Evolutionary conservation across 129 eudicot genomes (phyloP), one percentile per base, ranked within the genome.

Genomic region (Saposhnikovia divaricata): DNA sequence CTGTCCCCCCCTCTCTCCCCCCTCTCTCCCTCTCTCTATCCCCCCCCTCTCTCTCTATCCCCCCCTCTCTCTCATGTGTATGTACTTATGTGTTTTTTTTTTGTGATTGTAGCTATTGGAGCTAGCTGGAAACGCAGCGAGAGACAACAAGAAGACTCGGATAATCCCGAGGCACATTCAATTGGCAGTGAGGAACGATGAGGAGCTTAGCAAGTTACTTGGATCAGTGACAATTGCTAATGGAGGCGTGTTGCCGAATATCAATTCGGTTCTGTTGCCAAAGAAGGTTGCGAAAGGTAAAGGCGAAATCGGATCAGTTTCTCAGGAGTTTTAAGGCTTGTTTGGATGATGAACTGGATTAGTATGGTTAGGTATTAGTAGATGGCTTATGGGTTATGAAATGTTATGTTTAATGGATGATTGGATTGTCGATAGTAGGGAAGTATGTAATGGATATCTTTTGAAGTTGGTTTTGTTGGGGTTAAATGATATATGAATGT

Each of bases 161-260:
- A 90, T 90, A 23, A 75, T 85, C 4, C 92, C 96, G 6, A 85
- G 96, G 83, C 96, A 90, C 21, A 88, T 90, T 19, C 96, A 90
- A 23, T 75, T 90, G 80, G 96, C 96, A 4, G 96, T 90, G 71
- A 85, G 96, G 87, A 90, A 90, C 71, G 96, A 90, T 18, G 96
- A 88, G 76, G 96, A 90, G 74, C 77, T 90, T 18, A 85, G 92
- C 66, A 90, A 90, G 87, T 44, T 90, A n/a, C 57, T 90, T 57
- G 92, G 96, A 6, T 12, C 78, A 14, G 96, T 90, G 43, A 90
- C 90, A 9, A 90, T 91, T 66, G 93, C 93, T 4, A 91, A 84
- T 34, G 93, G 96, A 0, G 96, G 93, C 4, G 96, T 91, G 21
- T 76, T 91, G 80, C 96, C 96, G 0, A 89, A 87, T 9, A 91